Evolutionary conservation across 371 early-diverging fungal species (phyloP).

Genomic region (Lichtheimia hyalospora): DNA sequence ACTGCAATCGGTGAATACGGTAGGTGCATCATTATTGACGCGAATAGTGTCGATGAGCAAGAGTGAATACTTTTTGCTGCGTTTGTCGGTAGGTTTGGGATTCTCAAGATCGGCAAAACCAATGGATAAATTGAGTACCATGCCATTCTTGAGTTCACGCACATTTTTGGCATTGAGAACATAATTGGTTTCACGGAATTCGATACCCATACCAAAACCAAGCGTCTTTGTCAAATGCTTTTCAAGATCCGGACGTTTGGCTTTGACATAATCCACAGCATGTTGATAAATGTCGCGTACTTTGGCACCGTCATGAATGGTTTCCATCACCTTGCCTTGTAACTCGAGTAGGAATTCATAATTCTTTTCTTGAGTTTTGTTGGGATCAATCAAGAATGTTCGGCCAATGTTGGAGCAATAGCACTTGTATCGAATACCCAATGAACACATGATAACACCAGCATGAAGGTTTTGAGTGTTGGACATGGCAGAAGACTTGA

Average conservation of each 20-base stretch:
- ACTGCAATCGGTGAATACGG: conserved; percentile 70
- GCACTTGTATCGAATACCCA: conserved; percentile 90
- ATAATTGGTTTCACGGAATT: conserved; percentile 87
- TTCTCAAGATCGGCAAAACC: conserved; percentile 88
- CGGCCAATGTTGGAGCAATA: conserved; percentile 95
- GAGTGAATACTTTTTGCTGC: conserved; percentile 77
- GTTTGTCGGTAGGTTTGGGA: conserved; percentile 64
- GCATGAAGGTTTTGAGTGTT: conserved; percentile 73
- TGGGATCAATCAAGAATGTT: conserved; percentile 92
- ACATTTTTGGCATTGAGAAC: conserved; percentile 71
- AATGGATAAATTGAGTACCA: conserved; percentile 83
- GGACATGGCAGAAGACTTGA: conserved; percentile 81
- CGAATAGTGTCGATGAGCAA: conserved; percentile 83
- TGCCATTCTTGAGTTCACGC: conserved; percentile 72
- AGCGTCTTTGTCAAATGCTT: conserved; percentile 79
- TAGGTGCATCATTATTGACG: conserved; percentile 62
- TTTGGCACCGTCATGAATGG: conserved; percentile 77
- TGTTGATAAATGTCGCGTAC: conserved; percentile 78
- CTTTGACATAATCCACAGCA: conserved; percentile 67
- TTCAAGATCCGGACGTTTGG: conserved; percentile 85
- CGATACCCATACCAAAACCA: conserved; percentile 96
- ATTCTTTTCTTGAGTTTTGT: conserved; percentile 87
- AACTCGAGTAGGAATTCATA: conserved; percentile 87
- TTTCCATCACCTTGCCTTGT: conserved; percentile 69
- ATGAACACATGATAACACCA: conserved; percentile 89